These are phyloP conservation scores for Stereum hirsutum DNA, from an alignment of 1,284 basidiomycete species.

Conservation along the genomic window DNA sequence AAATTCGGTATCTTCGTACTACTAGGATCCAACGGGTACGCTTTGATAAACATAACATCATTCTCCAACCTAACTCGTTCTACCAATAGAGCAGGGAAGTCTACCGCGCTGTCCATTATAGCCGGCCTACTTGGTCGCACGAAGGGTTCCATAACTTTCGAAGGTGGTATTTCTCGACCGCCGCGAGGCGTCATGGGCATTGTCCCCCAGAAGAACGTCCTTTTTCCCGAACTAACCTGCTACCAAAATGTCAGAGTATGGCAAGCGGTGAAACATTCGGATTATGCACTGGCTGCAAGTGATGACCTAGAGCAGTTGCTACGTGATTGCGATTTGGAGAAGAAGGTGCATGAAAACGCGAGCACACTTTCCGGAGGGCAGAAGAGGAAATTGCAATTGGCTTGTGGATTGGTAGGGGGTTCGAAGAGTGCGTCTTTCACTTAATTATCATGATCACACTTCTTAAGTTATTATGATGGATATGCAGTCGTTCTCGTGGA, in stretches of 20 bases:
- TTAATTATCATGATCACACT: constrained; percentile 6
- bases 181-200: constrained; percentile 62
- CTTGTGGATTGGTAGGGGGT: constrained; percentile 68
- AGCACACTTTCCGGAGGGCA: constrained; percentile 69
- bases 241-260: constrained; percentile 68
- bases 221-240: constrained; percentile 72
- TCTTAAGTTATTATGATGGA: neutral
- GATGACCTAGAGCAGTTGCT: constrained; percentile 58
- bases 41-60: constrained; percentile 2
- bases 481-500: constrained; percentile 61
- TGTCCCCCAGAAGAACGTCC: constrained; percentile 77
- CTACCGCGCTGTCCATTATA: constrained; percentile 61
- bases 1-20: constrained; percentile 68
- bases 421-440: constrained; percentile 41
- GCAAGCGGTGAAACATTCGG: constrained; percentile 64
- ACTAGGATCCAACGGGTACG: constrained; percentile 64
- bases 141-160: constrained; percentile 54
- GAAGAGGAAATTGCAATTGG: constrained; percentile 75
- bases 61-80: neutral
- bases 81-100: constrained; percentile 66
- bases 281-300: constrained; percentile 25
- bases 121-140: constrained; percentile 52
- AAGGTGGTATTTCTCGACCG: constrained; percentile 40
- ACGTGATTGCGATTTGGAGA: constrained; percentile 59
- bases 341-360: constrained; percentile 60